Evolutionary conservation across 805 yeast genomes (phyloP), one percentile per base, ranked within the genome.

Genomic region (Cyberlindnera sargentensis): DNA sequence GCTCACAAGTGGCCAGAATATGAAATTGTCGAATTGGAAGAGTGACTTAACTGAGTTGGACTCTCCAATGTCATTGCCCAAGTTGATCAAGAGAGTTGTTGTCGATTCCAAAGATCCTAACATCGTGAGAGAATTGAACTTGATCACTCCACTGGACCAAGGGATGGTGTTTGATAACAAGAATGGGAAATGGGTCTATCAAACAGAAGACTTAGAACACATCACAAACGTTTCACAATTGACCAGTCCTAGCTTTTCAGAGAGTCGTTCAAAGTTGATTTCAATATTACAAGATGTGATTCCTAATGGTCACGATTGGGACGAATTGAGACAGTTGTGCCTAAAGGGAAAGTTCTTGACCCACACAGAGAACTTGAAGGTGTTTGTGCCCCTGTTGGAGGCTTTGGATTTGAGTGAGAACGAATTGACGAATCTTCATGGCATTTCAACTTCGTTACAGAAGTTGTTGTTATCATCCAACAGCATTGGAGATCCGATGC

Each of bases 231-330:
- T 15, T 15, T 15, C 20, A 3, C 70, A 70, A 28, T 42, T 73
- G 9, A 72, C 20, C 2, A 15, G 2, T 72, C 35, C 41, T 70
- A 4, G 65, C 76, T 0, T 75, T 49, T 64, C 75, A 2, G 69
- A 68, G 45, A 67, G 71, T 0, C 66, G 65, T 44, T 67, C 58
- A 41, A 58, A 56, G 5, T 48, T 75, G 41, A 70, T 73, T 4
- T 58, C 73, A 1, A 59, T 66, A 2, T 60, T 75, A 5, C 71
- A 73, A 0, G 72, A 67, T 37, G 57, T 55, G 3, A 48, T 72
- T 6, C 44, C 60, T 6, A 59, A 64, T 6, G 55, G 59, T 15
- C 48, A 56, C 5, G 52, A 63, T 30, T 75, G 80, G 80, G 68
- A 68, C 35, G 50, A 53, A 8, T 54, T 73, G 3, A 51, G 44